phyloP scores from a whole-genome alignment of 768 basidiomycete species.

The Lactifluus piperatus region DNA sequence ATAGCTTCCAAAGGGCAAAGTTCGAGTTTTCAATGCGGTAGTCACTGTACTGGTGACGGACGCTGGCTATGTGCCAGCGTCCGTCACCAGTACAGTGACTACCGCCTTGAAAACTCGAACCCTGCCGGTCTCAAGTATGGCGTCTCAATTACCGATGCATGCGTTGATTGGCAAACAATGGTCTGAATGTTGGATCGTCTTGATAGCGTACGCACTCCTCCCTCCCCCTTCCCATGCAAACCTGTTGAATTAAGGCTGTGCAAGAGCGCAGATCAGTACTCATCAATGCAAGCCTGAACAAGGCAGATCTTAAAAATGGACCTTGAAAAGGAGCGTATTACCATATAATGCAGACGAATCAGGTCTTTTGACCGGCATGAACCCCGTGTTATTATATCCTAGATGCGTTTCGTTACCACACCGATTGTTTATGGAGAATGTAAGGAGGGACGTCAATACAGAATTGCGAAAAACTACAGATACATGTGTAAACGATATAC shows the following conservation, averaged over 20 bases:
- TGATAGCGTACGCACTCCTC: conserved; percentile 37
- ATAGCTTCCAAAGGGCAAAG: no score
- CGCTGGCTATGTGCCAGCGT: no score
- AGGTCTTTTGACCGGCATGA: neutral
- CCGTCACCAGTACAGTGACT: no score
- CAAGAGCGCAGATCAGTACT: conserved; percentile 7
- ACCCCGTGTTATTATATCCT: neutral
- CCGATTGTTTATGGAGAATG: neutral
- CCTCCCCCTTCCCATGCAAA: neutral
- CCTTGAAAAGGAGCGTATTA: no score
- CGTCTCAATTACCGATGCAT: conserved; percentile 88
- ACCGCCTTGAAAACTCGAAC: no score
- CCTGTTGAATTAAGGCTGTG: neutral
- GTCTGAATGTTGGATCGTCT: conserved; percentile 64
- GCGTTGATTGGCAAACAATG: conserved; percentile 80
- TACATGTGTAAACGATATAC: no score
- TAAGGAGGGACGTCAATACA: neutral
- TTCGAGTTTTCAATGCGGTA: no score
- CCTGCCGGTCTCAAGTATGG: no score
- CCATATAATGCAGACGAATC: neutral
- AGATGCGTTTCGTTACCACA: neutral
- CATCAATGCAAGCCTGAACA: neutral
- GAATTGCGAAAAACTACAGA: neutral
- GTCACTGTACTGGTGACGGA: no score
- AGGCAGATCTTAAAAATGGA: no score